Base-by-base conservation (phyloP, 1,139 yeast genomes). In the Nadsonia commutata region DNA sequence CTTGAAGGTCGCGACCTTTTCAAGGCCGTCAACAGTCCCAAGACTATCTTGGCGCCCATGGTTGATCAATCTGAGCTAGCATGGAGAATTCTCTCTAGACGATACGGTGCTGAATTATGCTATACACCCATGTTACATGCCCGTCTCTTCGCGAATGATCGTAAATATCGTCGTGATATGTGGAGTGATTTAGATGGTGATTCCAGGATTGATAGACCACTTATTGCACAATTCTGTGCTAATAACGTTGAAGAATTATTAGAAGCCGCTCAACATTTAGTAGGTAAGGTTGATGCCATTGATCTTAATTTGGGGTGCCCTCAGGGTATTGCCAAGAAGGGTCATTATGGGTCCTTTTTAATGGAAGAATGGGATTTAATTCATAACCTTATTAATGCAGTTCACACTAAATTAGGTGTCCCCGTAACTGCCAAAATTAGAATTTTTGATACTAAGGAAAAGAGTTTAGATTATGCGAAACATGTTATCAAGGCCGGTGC, bases 61-160 rank as follows among this genome's bases (percentile, higher is more conserved):
- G 99, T 93, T 11, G 98, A 93, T 60, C 97, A 86, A 53, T 78
- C 90, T 2, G 98, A 93, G 56, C 70, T 90, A 23, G 98, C 95
- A 1, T 93, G 98, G 97, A 72, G 99, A 52, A 72, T 85, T 17
- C 64, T 93, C 18, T 83, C 95, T 2, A 70, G 97, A 48, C 70
- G 74, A 50, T 80, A 88, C 56, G 99, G 98, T 1, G 98, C 98
- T 0, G 84, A 88, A 3, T 66, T 93, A 37, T 85, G 96, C 55
- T 93, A 88, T 56, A 84, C 98, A 0, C 98, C 99, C 2, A 93
- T 93, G 99, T 74, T 81, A 52, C 97, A 93, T 61, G 95, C 98
- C 3, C 70, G 88, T 43, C 65, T 86, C 37, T 93, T 93, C 64
- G 93, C 94, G 20, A 82, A 83, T 2, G 81, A 80, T 44, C 81